These are phyloP conservation scores for Myriangium duriaei DNA, from an alignment of 2,329 filamentous ascomycete genomes.

Conservation along the genomic window DNA sequence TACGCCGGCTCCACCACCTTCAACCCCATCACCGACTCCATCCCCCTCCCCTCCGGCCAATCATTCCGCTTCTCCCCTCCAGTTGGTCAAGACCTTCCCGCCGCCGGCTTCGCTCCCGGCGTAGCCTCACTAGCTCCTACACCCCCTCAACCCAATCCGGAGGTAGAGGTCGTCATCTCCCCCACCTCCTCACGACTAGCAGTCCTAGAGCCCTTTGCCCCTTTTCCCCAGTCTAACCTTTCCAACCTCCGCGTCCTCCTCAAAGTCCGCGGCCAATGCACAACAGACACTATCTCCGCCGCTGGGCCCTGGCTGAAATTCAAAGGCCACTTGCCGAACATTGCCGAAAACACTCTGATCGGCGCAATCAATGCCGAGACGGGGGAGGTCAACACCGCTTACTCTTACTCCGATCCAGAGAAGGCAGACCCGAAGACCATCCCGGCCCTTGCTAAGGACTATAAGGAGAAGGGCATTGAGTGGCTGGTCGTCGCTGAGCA, in stretches of 20 bases:
- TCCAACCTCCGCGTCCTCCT: constrained; percentile 72
- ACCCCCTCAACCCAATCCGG: constrained; percentile 58
- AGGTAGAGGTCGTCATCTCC: constrained; percentile 61
- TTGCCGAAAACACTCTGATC: constrained; percentile 92
- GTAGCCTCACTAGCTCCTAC: constrained; percentile 62
- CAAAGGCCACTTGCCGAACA: constrained; percentile 97
- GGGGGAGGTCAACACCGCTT: constrained; percentile 81
- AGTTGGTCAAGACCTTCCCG: constrained; percentile 45
- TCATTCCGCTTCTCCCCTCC: constrained; percentile 77
- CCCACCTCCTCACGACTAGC: constrained; percentile 85
- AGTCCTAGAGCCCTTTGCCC: constrained; percentile 74
- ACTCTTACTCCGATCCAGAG: constrained; percentile 65
- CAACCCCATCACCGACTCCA: constrained; percentile 82
- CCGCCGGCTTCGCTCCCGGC: constrained; percentile 69
- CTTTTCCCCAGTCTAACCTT: constrained; percentile 69
- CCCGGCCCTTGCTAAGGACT: constrained; percentile 72
- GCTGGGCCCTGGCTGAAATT: constrained; percentile 98
- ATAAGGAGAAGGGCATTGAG: constrained; percentile 60
- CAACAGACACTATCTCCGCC: constrained; percentile 95
- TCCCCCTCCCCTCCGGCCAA: constrained; percentile 67
- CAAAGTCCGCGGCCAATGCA: constrained; percentile 96
- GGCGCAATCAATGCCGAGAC: constrained; percentile 88
- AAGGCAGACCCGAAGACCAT: constrained; percentile 47
- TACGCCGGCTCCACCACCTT: constrained; percentile 85
- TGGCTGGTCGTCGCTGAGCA: constrained; percentile 97